These are phyloP conservation scores for Pestalotiopsis fici DNA, from an alignment of 2,329 filamentous ascomycete species.

Conservation along the genomic window DNA sequence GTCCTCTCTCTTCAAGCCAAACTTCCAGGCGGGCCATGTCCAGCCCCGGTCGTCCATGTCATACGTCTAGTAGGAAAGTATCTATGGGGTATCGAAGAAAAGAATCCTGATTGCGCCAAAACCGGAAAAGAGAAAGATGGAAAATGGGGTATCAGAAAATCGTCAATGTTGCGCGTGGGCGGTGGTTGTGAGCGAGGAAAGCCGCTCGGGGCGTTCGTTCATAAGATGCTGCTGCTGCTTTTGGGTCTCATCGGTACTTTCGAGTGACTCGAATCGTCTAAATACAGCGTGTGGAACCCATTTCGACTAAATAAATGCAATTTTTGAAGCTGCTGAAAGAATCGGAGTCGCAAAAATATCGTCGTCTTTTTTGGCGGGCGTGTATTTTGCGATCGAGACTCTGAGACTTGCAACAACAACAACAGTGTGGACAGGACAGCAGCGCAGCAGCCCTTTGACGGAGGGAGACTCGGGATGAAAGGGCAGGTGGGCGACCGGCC, in stretches of 20 bases:
- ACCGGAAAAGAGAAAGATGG: constrained; percentile 6
- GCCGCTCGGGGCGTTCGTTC: constrained; percentile 1
- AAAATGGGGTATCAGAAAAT: constrained; percentile 2
- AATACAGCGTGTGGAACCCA: constrained; percentile 19
- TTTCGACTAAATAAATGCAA: constrained; percentile 17
- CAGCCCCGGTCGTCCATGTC: constrained; percentile 55
- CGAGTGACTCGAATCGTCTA: constrained; percentile 32
- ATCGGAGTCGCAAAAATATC: background rate
- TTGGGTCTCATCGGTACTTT: constrained; percentile 21
- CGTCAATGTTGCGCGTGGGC: background rate
- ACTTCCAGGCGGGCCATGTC: constrained; percentile 64
- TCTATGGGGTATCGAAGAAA: constrained; percentile 11
- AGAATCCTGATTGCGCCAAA: background rate
- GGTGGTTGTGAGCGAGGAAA: background rate
- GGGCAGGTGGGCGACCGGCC: constrained; percentile 1
- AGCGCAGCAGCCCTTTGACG: constrained; percentile 5
- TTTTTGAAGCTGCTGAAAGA: background rate
- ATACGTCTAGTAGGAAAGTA: constrained; percentile 21
- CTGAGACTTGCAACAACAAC: background rate
- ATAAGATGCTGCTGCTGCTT: constrained; percentile 13
- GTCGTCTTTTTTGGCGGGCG: background rate
- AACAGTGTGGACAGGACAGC: background rate
- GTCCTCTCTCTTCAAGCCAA: constrained; percentile 61
- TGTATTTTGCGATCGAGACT: background rate
- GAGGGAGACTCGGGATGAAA: constrained; percentile 13